Conservation (phyloP, 495 filamentous ascomycete genomes). For the Penicillium waksmanii region DNA sequence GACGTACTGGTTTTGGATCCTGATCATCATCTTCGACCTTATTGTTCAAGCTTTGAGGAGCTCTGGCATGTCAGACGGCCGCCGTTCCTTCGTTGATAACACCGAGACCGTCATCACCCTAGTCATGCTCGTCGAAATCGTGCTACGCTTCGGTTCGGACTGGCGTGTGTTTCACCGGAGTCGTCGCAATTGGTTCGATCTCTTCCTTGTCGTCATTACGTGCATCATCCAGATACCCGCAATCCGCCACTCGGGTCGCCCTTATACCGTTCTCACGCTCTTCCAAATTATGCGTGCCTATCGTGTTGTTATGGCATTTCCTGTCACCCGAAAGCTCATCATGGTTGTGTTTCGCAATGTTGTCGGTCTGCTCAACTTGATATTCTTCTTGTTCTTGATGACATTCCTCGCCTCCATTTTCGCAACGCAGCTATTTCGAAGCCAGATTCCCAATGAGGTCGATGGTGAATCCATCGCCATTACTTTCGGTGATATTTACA, state of each 20-base stretch:
- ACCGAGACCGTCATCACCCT: slow-evolving; percentile 80
- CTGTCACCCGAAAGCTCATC: slow-evolving; percentile 84
- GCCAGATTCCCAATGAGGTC: slow-evolving; percentile 69
- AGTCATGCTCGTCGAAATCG: slow-evolving; percentile 80
- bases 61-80: slow-evolving; percentile 65
- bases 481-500: slow-evolving; percentile 89
- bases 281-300: slow-evolving; percentile 95
- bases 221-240: slow-evolving; percentile 83
- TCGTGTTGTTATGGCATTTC: slow-evolving; percentile 85
- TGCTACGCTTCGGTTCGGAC: slow-evolving; percentile 74
- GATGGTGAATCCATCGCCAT: slow-evolving; percentile 62
- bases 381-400: slow-evolving; percentile 94
- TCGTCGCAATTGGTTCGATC: slow-evolving; percentile 76
- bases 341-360: slow-evolving; percentile 86
- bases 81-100: slow-evolving; percentile 58
- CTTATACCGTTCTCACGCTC: slow-evolving; percentile 87
- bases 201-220: slow-evolving; percentile 77
- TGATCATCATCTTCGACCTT: slow-evolving; percentile 76
- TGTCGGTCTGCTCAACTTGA: slow-evolving; percentile 90
- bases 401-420: slow-evolving; percentile 94
- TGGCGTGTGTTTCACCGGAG: slow-evolving; percentile 78
- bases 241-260: slow-evolving; percentile 73
- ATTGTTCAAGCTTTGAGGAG: slow-evolving; percentile 75
- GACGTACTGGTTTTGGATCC: slow-evolving; percentile 77
- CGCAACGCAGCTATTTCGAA: slow-evolving; percentile 89